A percentile compares a stretch with the other conserved stretches of the same genome.
These are phyloP conservation scores for Daldinia caldariorum DNA, from an alignment of 495 filamentous ascomycete species.

Conservation along the genomic window DNA sequence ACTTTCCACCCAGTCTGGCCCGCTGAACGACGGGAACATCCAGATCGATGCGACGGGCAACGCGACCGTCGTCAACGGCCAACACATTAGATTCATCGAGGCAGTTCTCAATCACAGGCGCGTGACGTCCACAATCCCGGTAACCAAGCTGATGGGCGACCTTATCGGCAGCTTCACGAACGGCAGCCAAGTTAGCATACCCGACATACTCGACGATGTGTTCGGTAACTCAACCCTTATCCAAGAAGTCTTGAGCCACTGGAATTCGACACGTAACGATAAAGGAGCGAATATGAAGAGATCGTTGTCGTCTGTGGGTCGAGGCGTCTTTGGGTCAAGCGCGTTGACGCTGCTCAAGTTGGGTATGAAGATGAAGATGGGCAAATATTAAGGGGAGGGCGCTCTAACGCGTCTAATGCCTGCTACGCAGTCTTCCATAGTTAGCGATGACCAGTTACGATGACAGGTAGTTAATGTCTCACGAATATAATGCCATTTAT, in stretches of 20 bases:
- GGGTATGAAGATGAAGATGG: constrained; percentile 44
- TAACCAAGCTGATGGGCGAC: constrained; percentile 51
- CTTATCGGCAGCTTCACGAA: constrained; percentile 47
- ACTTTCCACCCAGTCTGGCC: constrained; percentile 45
- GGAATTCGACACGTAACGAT: constrained; percentile 27
- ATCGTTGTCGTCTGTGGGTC: constrained; percentile 13
- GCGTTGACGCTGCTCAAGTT: constrained; percentile 43
- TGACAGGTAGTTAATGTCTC: neutral
- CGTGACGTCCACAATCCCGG: constrained; percentile 50
- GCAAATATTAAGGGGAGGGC: constrained; percentile 18
- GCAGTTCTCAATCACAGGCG: constrained; percentile 56
- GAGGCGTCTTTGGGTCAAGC: constrained; percentile 35
- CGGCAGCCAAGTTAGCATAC: constrained; percentile 29
- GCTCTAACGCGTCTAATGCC: neutral
- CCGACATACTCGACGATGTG: constrained; percentile 40
- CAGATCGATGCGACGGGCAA: constrained; percentile 56
- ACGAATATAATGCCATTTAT: neutral
- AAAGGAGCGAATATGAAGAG: constrained; percentile 22
- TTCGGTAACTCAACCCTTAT: constrained; percentile 47
- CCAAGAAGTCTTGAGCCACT: constrained; percentile 42
- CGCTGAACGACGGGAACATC: constrained; percentile 52
- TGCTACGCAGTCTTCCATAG: neutral
- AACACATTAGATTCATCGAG: constrained; percentile 57
- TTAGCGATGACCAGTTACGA: neutral
- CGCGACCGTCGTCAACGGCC: constrained; percentile 54